Evolutionary conservation across 139 green algal species (phyloP), one percentile per base, ranked within the genome.

Genomic region (Volvox africanus): DNA sequence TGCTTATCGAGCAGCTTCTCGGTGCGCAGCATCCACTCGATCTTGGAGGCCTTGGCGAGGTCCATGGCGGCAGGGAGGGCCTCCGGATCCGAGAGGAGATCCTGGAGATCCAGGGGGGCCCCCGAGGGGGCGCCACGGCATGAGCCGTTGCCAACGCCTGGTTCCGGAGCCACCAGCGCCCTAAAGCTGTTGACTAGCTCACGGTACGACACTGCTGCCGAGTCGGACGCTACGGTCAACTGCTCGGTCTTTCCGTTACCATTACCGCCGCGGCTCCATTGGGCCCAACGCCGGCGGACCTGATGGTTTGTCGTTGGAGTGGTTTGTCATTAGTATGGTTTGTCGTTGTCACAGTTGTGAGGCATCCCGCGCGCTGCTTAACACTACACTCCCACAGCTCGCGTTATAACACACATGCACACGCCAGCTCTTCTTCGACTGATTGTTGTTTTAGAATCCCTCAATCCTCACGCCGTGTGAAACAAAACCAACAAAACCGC

Each of bases 1-100:
- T 88, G 26, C 18, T 19, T 21, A 22, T 16, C 24, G 62, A 92
- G 82, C 87, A 92, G 87, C 55, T 82, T 35, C 76, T 93, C 89
- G 36, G 91, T 88, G 79, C 80, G 68, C 89, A 87, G 35, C 89
- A 94, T 92, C 92, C 92, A 94, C 89, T 94, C 92, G 35, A 94
- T 90, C 61, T 93, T 91, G 44, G 61, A 86, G 61, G 88, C 61
- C 44, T 77, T 77, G 80, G 89, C 89, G 78, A 94, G 69, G 55
- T 80, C 86, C 37, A 94, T 75, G 28, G 92, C 92, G 19, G 86
- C 80, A 11, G 65, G 71, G 69, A 94, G 89, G 20, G 80, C 65
- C 61, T 82, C 81, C 0, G 80, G 85, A 37, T 94, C 92, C 0
- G 50, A 37, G 44, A 90, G 86, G 50, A 90, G 44, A 69, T 90